phyloP scores from a whole-genome alignment of 176 grass and related monocot genomes.

The Elymus sibiricus region DNA sequence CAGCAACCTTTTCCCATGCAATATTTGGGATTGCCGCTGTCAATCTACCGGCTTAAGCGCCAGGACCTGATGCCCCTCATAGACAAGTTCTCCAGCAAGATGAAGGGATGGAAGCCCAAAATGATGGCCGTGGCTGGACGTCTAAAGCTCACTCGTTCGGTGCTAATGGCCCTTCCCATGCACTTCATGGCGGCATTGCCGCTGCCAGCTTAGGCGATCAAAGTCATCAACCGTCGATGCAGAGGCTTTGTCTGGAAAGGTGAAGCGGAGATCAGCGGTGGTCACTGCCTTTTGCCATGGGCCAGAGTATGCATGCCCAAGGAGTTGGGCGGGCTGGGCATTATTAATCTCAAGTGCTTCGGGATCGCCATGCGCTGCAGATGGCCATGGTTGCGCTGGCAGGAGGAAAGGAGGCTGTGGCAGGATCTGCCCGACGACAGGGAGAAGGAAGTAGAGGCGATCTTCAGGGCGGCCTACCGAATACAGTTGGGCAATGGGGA shows the following conservation, averaged over 20 bases:
- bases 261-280: not conserved
- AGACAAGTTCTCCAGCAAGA: not conserved
- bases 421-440: not conserved
- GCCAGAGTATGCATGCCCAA: not conserved
- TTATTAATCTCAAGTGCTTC: too few species aligned
- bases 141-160: not conserved
- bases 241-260: not conserved
- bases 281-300: not conserved
- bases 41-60: fast-evolving
- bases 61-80: not conserved
- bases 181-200: not conserved
- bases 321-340: not conserved
- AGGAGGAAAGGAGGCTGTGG: too few species aligned
- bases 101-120: not conserved
- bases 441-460: fast-evolving
- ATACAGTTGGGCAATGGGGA: too few species aligned
- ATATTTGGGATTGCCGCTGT: not conserved
- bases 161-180: not conserved
- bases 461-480: too few species aligned
- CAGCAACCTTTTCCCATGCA: too few species aligned
- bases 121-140: not conserved
- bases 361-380: too few species aligned
- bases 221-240: not conserved
- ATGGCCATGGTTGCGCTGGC: too few species aligned
- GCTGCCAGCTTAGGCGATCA: too few species aligned